A percentile compares a stretch with the other conserved stretches of the same genome.
These are phyloP conservation scores for Fusarium sp. DNA, from an alignment of 2,329 filamentous ascomycete genomes.

Conservation along the genomic window DNA sequence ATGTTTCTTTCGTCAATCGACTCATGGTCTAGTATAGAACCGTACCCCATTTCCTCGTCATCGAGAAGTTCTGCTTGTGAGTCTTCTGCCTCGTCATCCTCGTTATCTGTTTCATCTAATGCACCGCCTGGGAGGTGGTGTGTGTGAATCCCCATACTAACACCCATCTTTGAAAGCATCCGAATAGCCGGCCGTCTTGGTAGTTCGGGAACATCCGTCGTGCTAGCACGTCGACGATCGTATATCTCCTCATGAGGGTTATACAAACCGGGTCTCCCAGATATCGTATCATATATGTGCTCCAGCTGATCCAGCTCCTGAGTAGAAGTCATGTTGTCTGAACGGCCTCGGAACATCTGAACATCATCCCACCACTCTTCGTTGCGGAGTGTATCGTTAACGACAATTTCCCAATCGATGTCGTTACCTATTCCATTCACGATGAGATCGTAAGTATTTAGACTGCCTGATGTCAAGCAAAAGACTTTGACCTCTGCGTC, in stretches of 20 bases:
- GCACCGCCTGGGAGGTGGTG: slow-evolving; percentile 75
- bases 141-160: slow-evolving; percentile 80
- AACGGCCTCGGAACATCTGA: slow-evolving; percentile 63
- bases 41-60: slow-evolving; percentile 46
- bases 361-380: slow-evolving; percentile 89
- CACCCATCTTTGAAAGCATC: slow-evolving; percentile 66
- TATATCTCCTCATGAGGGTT: slow-evolving; percentile 55
- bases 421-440: slow-evolving; percentile 74
- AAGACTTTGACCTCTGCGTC: slow-evolving; percentile 83
- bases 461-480: slow-evolving; percentile 79
- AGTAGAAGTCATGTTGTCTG: slow-evolving; percentile 53
- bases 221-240: slow-evolving; percentile 57
- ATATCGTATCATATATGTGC: slow-evolving; percentile 58
- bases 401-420: slow-evolving; percentile 67
- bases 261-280: slow-evolving; percentile 57
- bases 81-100: slow-evolving; percentile 51
- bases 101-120: slow-evolving; percentile 56
- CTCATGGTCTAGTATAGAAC: slow-evolving; percentile 29
- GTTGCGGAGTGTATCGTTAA: slow-evolving; percentile 74
- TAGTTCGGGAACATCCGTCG: slow-evolving; percentile 71
- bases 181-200: slow-evolving; percentile 69
- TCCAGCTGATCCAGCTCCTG: slow-evolving; percentile 59
- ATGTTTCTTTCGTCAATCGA: slow-evolving; percentile 49
- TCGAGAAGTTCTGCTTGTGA: slow-evolving; percentile 46
- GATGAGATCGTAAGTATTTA: slow-evolving; percentile 81